phyloP scores from a whole-genome alignment of 352 stramenopile species.

The Phytophthora palmivora region DNA sequence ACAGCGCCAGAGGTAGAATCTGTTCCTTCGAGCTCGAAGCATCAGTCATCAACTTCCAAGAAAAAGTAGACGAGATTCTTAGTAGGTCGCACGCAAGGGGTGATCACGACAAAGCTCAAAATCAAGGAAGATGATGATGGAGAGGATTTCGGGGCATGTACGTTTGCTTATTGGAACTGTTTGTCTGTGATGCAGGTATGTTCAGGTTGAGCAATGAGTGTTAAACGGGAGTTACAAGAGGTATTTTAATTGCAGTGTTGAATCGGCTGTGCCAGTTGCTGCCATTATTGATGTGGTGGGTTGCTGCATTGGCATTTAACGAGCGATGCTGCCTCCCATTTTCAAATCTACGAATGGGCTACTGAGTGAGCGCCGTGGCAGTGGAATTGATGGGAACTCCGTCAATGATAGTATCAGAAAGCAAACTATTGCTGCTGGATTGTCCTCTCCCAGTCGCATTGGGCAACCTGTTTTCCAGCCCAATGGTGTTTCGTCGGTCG shows the following conservation, averaged over 20 bases:
- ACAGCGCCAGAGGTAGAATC: constrained; percentile 26
- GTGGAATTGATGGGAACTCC: constrained; percentile 5
- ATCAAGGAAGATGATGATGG: constrained; percentile 40
- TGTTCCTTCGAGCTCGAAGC: constrained; percentile 22
- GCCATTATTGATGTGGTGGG: constrained; percentile 2
- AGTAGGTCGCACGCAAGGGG: constrained; percentile 20
- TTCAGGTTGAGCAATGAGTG: neutral
- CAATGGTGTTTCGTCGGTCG: neutral
- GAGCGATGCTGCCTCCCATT: constrained; percentile 58
- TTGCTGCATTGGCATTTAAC: constrained; percentile 2
- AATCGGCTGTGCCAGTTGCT: constrained; percentile 6
- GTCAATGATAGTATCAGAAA: constrained; percentile 25
- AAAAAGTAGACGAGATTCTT: constrained; percentile 39
- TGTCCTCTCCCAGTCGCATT: constrained; percentile 14
- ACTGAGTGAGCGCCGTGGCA: constrained; percentile 21
- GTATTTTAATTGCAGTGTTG: constrained; percentile 24
- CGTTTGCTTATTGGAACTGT: constrained; percentile 5
- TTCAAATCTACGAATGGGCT: constrained; percentile 41
- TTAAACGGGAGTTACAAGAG: constrained; percentile 22
- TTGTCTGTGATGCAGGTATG: no score
- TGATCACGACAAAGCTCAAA: constrained; percentile 25
- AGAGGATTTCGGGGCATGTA: constrained; percentile 22
- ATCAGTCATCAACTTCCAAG: constrained; percentile 23
- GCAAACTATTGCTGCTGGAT: constrained; percentile 4
- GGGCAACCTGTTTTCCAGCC: constrained; percentile 12